A percentile compares a stretch with the other conserved stretches of the same genome.
phyloP scores from a whole-genome alignment of 495 filamentous ascomycete species.

The Neurospora sp. region DNA sequence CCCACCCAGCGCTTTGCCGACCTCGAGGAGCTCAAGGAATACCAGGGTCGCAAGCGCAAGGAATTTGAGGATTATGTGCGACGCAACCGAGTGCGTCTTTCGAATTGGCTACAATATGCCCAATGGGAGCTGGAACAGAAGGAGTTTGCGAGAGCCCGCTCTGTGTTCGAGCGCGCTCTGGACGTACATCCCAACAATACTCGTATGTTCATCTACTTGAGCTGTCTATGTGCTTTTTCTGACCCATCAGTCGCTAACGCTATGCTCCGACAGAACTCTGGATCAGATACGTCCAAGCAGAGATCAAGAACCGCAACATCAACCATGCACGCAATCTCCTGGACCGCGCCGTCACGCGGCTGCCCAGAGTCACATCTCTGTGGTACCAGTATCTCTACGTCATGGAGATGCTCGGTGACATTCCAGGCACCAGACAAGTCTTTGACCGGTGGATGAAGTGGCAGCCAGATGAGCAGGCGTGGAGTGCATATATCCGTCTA shows the following conservation, averaged over 20 bases:
- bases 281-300: slow-evolving; percentile 88
- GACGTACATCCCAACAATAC: slow-evolving; percentile 85
- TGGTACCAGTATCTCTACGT: slow-evolving; percentile 99
- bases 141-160: slow-evolving; percentile 91
- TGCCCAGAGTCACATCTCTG: slow-evolving; percentile 85
- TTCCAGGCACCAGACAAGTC: slow-evolving; percentile 84
- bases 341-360: slow-evolving; percentile 86
- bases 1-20: slow-evolving; percentile 94
- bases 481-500: slow-evolving; percentile 91
- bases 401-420: slow-evolving; percentile 93
- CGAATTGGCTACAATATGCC: slow-evolving; percentile 98
- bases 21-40: slow-evolving; percentile 96
- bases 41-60: slow-evolving; percentile 87
- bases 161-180: slow-evolving; percentile 89
- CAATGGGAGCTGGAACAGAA: slow-evolving; percentile 98
- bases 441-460: slow-evolving; percentile 98
- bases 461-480: slow-evolving; percentile 93
- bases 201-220: slow-evolving; percentile 41
- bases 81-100: slow-evolving; percentile 89
- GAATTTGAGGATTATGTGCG: slow-evolving; percentile 98
- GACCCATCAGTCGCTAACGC: background rate
- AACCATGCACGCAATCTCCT: slow-evolving; percentile 93
- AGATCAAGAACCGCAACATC: slow-evolving; percentile 95
- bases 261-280: slow-evolving; percentile 23
- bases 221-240: background rate